Percentiles rank a stretch among this genome's conserved stretches.
Evolutionary conservation across 441 rosid species (phyloP).

Genomic region (Arabidopsis hybrid): DNA sequence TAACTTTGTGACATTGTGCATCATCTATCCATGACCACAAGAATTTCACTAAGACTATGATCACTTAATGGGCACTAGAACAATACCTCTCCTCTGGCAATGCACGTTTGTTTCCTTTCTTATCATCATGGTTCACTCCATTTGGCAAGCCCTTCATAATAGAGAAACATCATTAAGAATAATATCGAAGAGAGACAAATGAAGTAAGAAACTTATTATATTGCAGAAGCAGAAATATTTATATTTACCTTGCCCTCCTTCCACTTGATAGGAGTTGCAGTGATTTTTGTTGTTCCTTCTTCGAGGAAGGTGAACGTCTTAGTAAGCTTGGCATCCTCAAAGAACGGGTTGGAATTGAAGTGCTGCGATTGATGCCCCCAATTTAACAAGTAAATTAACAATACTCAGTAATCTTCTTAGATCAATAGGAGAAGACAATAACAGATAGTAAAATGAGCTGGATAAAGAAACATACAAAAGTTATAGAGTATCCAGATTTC

Average conservation of each 20-base stretch:
- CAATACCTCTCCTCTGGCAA: conserved; percentile 73
- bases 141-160: conserved; percentile 77
- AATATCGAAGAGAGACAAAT: conserved; percentile 7
- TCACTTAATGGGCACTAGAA: conserved; percentile 4
- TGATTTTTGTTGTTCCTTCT: conserved; percentile 82
- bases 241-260: conserved; percentile 82
- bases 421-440: background rate
- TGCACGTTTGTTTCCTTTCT: conserved; percentile 87
- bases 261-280: conserved; percentile 91
- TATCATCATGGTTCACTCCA: conserved; percentile 76
- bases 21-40: conserved; percentile 1
- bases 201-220: background rate
- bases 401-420: background rate
- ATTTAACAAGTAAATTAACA: conserved; percentile 14
- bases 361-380: conserved; percentile 52
- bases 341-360: conserved; percentile 82
- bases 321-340: conserved; percentile 77
- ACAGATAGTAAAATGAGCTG: conserved; percentile 2
- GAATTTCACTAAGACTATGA: background rate
- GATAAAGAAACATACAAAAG: conserved; percentile 69
- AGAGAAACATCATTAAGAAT: conserved; percentile 37
- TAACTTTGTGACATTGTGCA: background rate
- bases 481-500: conserved; percentile 91
- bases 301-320: conserved; percentile 82
- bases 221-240: background rate